These are phyloP conservation scores for Bathelium albidoporum DNA, from an alignment of 495 filamentous ascomycete genomes.

Conservation along the genomic window DNA sequence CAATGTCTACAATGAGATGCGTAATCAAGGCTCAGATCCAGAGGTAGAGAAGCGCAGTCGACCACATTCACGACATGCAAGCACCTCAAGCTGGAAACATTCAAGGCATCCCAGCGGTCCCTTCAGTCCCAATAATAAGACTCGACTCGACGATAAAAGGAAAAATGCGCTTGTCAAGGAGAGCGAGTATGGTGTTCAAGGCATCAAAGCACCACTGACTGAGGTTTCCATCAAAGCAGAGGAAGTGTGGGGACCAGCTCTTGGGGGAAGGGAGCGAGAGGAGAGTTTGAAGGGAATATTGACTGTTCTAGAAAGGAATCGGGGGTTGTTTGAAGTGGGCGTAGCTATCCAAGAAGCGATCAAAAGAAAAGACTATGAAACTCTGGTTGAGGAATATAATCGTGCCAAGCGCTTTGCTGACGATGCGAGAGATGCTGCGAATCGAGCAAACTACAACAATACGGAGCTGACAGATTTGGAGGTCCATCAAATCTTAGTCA, in stretches of 20 bases:
- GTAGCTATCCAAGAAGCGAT: conserved; percentile 71
- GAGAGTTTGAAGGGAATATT: conserved; percentile 68
- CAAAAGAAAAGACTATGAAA: conserved; percentile 79
- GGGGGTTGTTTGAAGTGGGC: conserved; percentile 69
- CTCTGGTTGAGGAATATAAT: conserved; percentile 73
- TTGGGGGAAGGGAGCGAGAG: conserved; percentile 87
- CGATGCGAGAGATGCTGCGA: conserved; percentile 54
- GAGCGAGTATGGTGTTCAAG: conserved; percentile 85
- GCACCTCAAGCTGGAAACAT: conserved; percentile 52
- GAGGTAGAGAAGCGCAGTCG: conserved; percentile 32
- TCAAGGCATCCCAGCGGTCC: conserved; percentile 42
- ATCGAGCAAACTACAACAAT: conserved; percentile 38
- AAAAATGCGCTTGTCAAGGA: conserved; percentile 91
- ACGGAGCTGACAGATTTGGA: conserved; percentile 57
- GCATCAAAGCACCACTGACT: conserved; percentile 74
- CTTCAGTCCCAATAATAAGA: conserved; percentile 30
- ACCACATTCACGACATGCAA: conserved; percentile 48
- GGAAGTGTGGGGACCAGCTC: conserved; percentile 90
- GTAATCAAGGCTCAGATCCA: conserved; percentile 65
- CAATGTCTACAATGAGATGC: conserved; percentile 97
- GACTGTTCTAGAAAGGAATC: conserved; percentile 61
- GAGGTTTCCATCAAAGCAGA: conserved; percentile 90
- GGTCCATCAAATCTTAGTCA: conserved; percentile 72
- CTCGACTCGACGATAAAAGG: conserved; percentile 42
- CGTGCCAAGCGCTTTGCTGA: conserved; percentile 66